phyloP scores from a whole-genome alignment of 1,284 basidiomycete species.

The Mrakiaceae sp. region DNA sequence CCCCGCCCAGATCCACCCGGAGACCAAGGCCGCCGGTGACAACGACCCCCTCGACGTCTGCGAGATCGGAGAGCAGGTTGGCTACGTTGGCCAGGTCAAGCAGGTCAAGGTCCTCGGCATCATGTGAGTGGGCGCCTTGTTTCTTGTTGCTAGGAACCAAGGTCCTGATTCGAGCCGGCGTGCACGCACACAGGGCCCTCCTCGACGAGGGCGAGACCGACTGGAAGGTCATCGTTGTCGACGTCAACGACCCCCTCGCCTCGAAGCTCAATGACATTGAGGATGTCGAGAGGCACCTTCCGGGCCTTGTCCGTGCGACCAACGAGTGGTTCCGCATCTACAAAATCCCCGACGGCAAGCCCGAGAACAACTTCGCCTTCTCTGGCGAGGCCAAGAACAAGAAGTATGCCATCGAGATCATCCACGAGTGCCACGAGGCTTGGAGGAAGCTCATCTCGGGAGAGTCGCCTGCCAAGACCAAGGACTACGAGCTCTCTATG shows the following conservation, averaged over 20 bases:
- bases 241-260: slow-evolving; percentile 91
- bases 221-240: slow-evolving; percentile 98
- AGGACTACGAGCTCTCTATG: slow-evolving; percentile 67
- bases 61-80: slow-evolving; percentile 98
- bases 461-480: slow-evolving; percentile 57
- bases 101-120: slow-evolving; percentile 99
- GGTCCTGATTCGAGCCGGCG: background rate
- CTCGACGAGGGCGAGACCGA: slow-evolving; percentile 97
- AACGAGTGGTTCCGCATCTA: slow-evolving; percentile 94
- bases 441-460: slow-evolving; percentile 90
- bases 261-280: slow-evolving; percentile 97
- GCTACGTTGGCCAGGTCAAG: slow-evolving; percentile 95
- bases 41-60: slow-evolving; percentile 99
- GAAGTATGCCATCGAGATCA: slow-evolving; percentile 97
- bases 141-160: background rate
- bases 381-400: slow-evolving; percentile 99
- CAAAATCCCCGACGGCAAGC: slow-evolving; percentile 95
- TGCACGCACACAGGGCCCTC: slow-evolving; percentile 46
- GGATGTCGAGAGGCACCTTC: slow-evolving; percentile 96
- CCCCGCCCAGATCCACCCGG: slow-evolving; percentile 72
- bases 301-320: slow-evolving; percentile 88
- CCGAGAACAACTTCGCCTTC: slow-evolving; percentile 98
- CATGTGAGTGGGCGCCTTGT: slow-evolving; percentile 45
- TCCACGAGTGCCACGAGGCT: slow-evolving; percentile 97
- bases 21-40: slow-evolving; percentile 98